phyloP scores from a whole-genome alignment of 2,329 filamentous ascomycete genomes.

The Colletotrichum viniferum region DNA sequence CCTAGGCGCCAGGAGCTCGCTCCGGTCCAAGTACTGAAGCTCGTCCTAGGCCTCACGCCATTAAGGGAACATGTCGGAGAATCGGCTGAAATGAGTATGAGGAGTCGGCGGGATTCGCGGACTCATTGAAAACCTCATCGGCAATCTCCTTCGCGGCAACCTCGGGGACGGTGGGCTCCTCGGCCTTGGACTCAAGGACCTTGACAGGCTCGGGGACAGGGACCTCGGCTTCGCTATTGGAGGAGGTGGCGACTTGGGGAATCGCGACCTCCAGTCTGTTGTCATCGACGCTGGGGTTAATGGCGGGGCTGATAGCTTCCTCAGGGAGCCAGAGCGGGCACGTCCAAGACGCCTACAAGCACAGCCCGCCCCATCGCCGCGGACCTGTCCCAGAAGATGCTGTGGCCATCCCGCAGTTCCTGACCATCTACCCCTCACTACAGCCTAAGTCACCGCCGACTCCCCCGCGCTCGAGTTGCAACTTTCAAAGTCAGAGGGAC shows the following conservation, averaged over 20 bases:
- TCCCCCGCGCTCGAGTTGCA: no score
- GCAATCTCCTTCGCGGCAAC: slow-evolving; percentile 56
- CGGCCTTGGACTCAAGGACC: slow-evolving; percentile 22
- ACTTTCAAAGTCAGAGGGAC: no score
- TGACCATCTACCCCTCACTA: no score
- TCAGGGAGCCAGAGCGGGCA: not conserved
- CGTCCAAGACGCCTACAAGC: no score
- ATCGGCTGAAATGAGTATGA: slow-evolving; percentile 23
- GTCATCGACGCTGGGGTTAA: slow-evolving; percentile 64
- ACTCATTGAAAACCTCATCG: slow-evolving; percentile 60
- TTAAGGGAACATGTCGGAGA: no score
- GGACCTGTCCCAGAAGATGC: no score
- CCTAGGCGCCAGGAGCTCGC: no score
- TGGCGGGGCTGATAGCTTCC: slow-evolving; percentile 22
- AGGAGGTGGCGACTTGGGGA: slow-evolving; percentile 38
- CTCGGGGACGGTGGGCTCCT: slow-evolving; percentile 43
- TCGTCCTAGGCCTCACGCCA: no score
- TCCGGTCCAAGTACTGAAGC: no score
- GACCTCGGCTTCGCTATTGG: slow-evolving; percentile 35
- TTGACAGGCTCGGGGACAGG: slow-evolving; percentile 41
- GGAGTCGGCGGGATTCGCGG: slow-evolving; percentile 71
- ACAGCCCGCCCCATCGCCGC: no score
- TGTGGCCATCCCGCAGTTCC: no score
- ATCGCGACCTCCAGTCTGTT: slow-evolving; percentile 71
- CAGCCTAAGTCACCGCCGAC: no score